Evolutionary conservation across 768 basidiomycete species (phyloP).

Genomic region (Tulasnella sp.): DNA sequence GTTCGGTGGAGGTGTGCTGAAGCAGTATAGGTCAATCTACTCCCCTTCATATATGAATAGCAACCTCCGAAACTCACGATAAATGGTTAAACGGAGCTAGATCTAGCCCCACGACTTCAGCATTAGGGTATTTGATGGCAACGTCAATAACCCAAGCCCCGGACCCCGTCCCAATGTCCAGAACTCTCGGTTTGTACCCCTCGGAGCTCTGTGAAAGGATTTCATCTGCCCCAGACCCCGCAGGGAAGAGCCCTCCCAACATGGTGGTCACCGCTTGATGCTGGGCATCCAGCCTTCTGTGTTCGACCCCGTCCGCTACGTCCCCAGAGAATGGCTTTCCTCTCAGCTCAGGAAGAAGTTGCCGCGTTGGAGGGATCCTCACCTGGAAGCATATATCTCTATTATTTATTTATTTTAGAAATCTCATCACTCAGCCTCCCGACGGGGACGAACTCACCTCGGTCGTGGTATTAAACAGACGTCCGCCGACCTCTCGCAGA

Average conservation of each 20-base stretch:
- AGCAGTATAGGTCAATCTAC: background rate
- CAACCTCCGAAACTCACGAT: background rate
- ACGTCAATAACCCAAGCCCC: constrained; percentile 20
- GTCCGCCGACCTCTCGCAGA: background rate
- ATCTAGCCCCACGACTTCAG: constrained; percentile 5
- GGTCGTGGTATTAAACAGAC: background rate
- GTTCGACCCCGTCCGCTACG: background rate
- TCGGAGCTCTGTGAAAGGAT: background rate
- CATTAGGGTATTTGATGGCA: background rate
- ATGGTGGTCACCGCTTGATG: constrained; percentile 24
- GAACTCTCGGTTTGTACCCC: background rate
- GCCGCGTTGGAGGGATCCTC: background rate
- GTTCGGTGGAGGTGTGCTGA: background rate
- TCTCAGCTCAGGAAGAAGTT: too few relatives aligned
- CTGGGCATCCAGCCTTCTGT: constrained; percentile 1
- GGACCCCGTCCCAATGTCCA: constrained; percentile 24
- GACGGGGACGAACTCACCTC: background rate
- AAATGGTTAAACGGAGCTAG: background rate
- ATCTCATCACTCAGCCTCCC: too few relatives aligned
- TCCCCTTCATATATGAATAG: too few relatives aligned
- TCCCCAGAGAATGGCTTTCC: background rate
- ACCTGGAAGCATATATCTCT: background rate
- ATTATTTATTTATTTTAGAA: background rate
- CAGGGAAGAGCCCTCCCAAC: background rate
- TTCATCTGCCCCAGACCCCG: background rate